A percentile compares a stretch with the other conserved stretches of the same genome.
phyloP scores from a whole-genome alignment of 2,329 filamentous ascomycete species.

The Penicillium sp. region DNA sequence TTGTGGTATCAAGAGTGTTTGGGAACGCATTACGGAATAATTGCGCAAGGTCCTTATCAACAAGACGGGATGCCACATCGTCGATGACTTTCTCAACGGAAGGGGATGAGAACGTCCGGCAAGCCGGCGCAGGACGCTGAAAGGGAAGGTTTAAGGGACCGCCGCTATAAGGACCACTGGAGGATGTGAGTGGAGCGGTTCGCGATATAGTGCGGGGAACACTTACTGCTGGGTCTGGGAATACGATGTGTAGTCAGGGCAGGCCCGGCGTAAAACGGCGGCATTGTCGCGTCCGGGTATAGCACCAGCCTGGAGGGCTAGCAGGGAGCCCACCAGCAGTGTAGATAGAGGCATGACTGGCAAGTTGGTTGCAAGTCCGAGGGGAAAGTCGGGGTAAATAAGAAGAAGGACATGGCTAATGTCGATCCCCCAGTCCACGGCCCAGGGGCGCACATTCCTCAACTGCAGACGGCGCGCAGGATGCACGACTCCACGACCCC shows the following conservation, averaged over 20 bases:
- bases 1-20: conserved; percentile 84
- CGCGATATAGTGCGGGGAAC: neutral
- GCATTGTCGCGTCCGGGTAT: conserved; percentile 24
- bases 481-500: neutral
- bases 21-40: conserved; percentile 96
- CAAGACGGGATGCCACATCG: conserved; percentile 74
- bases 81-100: conserved; percentile 84
- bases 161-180: conserved; percentile 72
- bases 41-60: conserved; percentile 81
- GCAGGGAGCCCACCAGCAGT: conserved; percentile 12
- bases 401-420: conserved; percentile 12
- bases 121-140: conserved; percentile 76
- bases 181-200: conserved; percentile 6
- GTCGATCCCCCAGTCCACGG: conserved; percentile 14
- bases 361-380: neutral
- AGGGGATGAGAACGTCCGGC: conserved; percentile 84
- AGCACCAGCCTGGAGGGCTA: conserved; percentile 15
- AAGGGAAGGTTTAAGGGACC: conserved; percentile 79
- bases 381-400: conserved; percentile 14
- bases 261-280: conserved; percentile 46
- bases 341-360: conserved; percentile 13
- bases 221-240: conserved; percentile 60
- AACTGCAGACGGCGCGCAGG: neutral
- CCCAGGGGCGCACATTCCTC: conserved; percentile 21
- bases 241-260: conserved; percentile 66